phyloP scores from a whole-genome alignment of 148 eudicot species.

The Amaranthus hypochondriacus region DNA sequence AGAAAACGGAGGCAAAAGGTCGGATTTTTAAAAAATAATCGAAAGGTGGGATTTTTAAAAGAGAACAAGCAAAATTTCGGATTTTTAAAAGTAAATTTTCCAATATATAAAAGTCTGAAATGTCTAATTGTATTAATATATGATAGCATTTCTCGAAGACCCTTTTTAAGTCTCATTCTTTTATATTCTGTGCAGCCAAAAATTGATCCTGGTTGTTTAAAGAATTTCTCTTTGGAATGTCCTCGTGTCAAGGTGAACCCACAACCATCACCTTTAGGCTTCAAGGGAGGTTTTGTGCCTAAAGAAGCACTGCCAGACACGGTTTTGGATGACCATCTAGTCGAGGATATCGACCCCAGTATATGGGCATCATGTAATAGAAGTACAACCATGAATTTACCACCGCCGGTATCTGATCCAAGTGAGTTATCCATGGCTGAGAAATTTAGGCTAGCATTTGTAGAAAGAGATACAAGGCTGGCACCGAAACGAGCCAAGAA shows the following conservation, averaged over 20 bases:
- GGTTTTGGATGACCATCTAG: conserved; percentile 54
- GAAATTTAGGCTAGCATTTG: conserved; percentile 73
- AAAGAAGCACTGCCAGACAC: conserved; percentile 47
- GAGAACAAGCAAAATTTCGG: no score
- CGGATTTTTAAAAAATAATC: no score
- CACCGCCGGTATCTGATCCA: conserved; percentile 21
- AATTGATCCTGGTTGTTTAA: conserved; percentile 52
- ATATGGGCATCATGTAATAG: conserved; percentile 53
- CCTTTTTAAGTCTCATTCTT: not conserved
- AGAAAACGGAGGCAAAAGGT: no score
- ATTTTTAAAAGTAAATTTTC: no score
- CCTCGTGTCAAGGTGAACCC: conserved; percentile 85
- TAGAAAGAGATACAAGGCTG: conserved; percentile 74
- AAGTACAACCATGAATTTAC: conserved; percentile 18
- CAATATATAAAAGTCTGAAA: no score
- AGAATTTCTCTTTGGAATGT: conserved; percentile 64
- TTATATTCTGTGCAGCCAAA: conserved; percentile 52
- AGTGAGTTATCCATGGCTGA: conserved; percentile 62
- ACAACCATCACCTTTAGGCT: conserved; percentile 53
- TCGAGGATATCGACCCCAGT: conserved; percentile 67
- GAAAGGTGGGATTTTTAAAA: no score
- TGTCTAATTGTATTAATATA: no score
- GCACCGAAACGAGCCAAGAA: conserved; percentile 97
- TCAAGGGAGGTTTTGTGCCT: conserved; percentile 51
- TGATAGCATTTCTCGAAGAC: no score